Base-by-base conservation (phyloP, 192 early-diverging fungal genomes). In the Backusella westeae region DNA sequence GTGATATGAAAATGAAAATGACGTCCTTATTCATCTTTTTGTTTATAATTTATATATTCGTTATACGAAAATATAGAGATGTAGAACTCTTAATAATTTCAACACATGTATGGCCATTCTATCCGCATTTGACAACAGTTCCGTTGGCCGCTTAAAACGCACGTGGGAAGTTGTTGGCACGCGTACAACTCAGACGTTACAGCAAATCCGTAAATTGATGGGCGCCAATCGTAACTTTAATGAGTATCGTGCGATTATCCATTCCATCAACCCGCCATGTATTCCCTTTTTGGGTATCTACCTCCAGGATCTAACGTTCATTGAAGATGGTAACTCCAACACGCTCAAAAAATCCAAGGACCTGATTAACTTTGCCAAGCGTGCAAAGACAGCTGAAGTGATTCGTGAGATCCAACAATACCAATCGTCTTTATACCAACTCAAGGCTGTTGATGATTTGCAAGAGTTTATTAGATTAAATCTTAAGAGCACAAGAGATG, bases 341-440 rank as follows among this genome's bases (percentile, higher is more conserved):
- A 82, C 82, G 66, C 78, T 97, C 39, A 83, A 86, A 49, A 87
- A 80, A 68, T 78, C 84, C 39, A 82, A 84, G 2, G 84, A 89
- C 14, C 85, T 97, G 34, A 96, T 98, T 87, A 98, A 98, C 85
- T 97, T 97, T 87, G 87, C 88, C 77, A 97, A 97, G 84, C 88
- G 92, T 49, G 87, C 87, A 79, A 95, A 93, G 81, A 94, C 92
- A 2, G 94, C 95, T 1, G 93, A 94, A 73, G 92, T 96, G 49
- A 91, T 98, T 79, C 93, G 92, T 44, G 94, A 96, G 69, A 90
- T 96, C 72, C 94, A 96, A 82, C 93, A 95, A 85, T 98, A 93
- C 84, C 95, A 96, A 84, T 91, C 90, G 56, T 86, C 86, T 7
- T 89, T 91, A 39, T 98, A 95, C 78, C 85, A 87, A 72, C 78